These are phyloP conservation scores for Populus euphratica DNA, from an alignment of 345 rosid genomes.

Conservation along the genomic window DNA sequence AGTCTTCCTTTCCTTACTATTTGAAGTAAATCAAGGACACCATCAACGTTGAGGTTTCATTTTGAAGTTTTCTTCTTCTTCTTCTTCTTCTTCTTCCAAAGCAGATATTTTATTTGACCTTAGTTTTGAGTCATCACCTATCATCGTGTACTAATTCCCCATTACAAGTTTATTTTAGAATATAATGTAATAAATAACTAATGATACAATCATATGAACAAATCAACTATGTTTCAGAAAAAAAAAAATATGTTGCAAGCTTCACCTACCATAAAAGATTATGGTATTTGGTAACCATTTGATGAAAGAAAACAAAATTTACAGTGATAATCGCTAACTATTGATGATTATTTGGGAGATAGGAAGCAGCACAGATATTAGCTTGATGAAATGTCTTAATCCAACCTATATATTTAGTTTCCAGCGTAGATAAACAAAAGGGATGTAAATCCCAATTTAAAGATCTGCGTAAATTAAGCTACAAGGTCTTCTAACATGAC, in stretches of 20 bases:
- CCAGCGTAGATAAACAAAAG: not conserved
- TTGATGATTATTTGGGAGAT: not conserved
- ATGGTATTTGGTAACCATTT: not conserved
- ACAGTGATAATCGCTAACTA: not conserved
- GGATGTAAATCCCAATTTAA: not conserved
- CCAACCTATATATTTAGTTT: not conserved
- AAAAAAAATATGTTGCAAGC: not conserved
- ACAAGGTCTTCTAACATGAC: not conserved
- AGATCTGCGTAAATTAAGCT: not conserved
- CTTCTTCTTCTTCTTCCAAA: not conserved
- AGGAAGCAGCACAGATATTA: not conserved
- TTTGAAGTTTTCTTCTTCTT: not conserved
- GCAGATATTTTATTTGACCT: not conserved
- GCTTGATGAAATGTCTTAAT: not conserved
- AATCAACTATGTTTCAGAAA: not conserved
- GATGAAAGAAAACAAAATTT: not conserved
- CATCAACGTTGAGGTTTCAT: not conserved
- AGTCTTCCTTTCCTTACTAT: no score
- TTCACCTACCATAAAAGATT: not conserved
- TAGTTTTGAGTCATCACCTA: not conserved
- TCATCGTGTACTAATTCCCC: not conserved
- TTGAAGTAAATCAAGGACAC: not conserved
- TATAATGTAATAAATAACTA: not conserved
- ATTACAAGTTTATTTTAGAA: not conserved
- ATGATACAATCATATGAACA: not conserved